phyloP scores from a whole-genome alignment of 2,329 filamentous ascomycete species.

The Onygenales sp. region DNA sequence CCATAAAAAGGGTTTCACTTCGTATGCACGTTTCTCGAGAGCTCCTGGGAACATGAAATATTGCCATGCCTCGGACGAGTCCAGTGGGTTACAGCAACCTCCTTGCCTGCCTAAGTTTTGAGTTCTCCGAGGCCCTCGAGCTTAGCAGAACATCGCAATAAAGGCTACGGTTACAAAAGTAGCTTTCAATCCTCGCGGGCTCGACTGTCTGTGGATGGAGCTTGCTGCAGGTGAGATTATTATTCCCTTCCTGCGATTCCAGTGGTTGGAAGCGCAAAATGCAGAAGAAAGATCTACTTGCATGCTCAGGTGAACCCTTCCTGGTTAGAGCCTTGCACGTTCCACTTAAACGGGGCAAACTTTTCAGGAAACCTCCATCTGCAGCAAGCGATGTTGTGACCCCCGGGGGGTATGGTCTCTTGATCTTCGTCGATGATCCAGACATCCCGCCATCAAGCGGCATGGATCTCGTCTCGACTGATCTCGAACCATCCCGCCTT shows the following conservation, averaged over 20 bases:
- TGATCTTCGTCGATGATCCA: not conserved
- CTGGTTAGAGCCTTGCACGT: not conserved
- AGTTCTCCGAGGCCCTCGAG: not conserved
- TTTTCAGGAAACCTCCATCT: not conserved
- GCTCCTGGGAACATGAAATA: not conserved
- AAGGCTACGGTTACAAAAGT: not conserved
- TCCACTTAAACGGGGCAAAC: not conserved
- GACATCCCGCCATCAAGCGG: not conserved
- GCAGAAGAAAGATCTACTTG: not conserved
- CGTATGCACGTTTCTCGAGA: not conserved
- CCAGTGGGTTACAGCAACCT: not conserved
- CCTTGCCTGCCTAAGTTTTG: not conserved
- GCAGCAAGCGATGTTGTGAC: not conserved
- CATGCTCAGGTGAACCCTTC: conserved; percentile 1
- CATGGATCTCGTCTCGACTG: not conserved
- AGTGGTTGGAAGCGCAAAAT: not conserved
- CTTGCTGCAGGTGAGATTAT: conserved; percentile 3
- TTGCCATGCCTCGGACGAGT: not conserved
- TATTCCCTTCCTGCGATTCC: not conserved
- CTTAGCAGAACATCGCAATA: not conserved
- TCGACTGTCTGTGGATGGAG: not conserved
- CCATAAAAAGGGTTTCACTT: not conserved
- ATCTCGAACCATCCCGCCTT: not conserved
- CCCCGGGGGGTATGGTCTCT: not conserved
- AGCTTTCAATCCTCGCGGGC: not conserved